phyloP scores from a whole-genome alignment of 2,329 filamentous ascomycete species.

The Fusarium foetens region DNA sequence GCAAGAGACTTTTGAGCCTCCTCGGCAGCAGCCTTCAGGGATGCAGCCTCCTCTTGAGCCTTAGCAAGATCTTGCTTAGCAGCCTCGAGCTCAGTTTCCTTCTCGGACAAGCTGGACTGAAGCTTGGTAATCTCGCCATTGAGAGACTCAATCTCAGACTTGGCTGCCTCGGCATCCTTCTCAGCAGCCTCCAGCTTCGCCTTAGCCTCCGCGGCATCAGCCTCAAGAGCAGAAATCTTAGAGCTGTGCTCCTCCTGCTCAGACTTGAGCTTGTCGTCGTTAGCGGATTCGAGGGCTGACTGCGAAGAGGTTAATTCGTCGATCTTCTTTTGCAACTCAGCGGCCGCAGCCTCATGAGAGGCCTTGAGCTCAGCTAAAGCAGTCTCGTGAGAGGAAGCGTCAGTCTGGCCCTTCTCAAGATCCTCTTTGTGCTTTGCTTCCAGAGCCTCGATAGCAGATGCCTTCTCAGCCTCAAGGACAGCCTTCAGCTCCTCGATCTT shows the following conservation, averaged over 20 bases:
- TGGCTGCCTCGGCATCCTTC: conserved; percentile 55
- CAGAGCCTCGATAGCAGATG: conserved; percentile 58
- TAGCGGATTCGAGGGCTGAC: conserved; percentile 56
- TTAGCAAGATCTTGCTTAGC: conserved; percentile 54
- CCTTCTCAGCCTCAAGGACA: conserved; percentile 62
- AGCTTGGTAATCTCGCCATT: conserved; percentile 53
- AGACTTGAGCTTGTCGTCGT: conserved; percentile 56
- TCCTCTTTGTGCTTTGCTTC: conserved; percentile 64
- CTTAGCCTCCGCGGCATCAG: conserved; percentile 62
- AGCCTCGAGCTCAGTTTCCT: conserved; percentile 59
- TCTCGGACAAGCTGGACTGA: conserved; percentile 53
- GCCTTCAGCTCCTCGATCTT: conserved; percentile 63
- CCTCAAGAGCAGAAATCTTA: conserved; percentile 62
- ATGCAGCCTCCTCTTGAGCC: conserved; percentile 58
- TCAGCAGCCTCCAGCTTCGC: conserved; percentile 59
- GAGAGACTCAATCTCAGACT: conserved; percentile 58
- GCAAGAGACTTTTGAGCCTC: conserved; percentile 58
- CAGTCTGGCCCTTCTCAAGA: conserved; percentile 58
- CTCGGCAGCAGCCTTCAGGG: conserved; percentile 61
- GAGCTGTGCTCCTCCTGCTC: conserved; percentile 57
- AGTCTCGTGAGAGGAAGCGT: conserved; percentile 59
- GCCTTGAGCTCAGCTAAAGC: conserved; percentile 61
- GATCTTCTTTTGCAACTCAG: conserved; percentile 65
- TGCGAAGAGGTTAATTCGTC: conserved; percentile 62
- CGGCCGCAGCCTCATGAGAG: conserved; percentile 59